Percentiles rank a stretch among this genome's conserved stretches.
Conservation (phyloP, 441 rosid species). For the Populus tomentosa region DNA sequence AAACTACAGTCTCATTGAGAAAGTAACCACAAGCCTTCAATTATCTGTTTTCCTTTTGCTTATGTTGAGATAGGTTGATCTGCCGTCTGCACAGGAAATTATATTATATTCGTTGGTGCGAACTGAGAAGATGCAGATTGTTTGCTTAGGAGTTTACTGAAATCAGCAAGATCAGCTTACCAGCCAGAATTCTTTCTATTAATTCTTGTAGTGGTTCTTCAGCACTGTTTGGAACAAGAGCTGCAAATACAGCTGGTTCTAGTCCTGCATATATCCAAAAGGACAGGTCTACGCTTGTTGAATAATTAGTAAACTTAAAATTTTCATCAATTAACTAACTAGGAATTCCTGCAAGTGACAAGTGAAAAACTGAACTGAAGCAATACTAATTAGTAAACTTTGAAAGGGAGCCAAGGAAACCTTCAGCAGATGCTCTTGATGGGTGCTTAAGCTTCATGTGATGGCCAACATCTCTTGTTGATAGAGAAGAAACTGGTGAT, state of each 20-base stretch:
- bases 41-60: neutral
- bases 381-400: neutral
- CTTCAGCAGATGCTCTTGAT: slow-evolving; percentile 39
- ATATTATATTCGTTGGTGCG: neutral
- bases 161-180: slow-evolving; percentile 36
- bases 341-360: slow-evolving; percentile 39
- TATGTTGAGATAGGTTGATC: slow-evolving; percentile 23
- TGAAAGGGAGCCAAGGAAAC: slow-evolving; percentile 13
- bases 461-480: slow-evolving; percentile 4
- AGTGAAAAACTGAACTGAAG: neutral
- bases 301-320: slow-evolving; percentile 48
- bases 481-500: slow-evolving; percentile 9
- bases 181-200: slow-evolving; percentile 80
- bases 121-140: neutral
- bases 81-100: slow-evolving; percentile 42
- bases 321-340: slow-evolving; percentile 45
- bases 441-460: slow-evolving; percentile 22
- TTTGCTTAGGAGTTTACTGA: neutral
- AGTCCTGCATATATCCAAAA: slow-evolving; percentile 41
- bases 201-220: slow-evolving; percentile 59
- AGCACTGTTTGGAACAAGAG: slow-evolving; percentile 79
- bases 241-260: slow-evolving; percentile 73
- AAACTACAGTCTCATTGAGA: neutral
- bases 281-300: neutral
- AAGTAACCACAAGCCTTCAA: slow-evolving; percentile 2